Percentiles rank a stretch among this genome's conserved stretches.
Conservation (phyloP, 129 eudicot species). For the Sambucus nigra region DNA sequence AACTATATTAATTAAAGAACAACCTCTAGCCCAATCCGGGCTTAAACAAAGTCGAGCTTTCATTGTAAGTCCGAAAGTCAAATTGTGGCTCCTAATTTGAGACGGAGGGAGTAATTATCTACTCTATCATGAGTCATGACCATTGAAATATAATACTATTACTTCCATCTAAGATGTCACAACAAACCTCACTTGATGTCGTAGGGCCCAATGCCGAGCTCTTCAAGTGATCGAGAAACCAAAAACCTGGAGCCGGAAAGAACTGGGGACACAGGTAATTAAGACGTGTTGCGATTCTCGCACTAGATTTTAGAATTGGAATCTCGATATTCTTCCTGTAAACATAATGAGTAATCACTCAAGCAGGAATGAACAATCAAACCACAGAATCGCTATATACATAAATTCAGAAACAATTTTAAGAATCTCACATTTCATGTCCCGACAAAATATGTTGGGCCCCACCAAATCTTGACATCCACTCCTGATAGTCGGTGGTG, state of each 20-base stretch:
- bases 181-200: slow-evolving; percentile 34
- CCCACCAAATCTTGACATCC: slow-evolving; percentile 75
- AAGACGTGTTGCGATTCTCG: slow-evolving; percentile 65
- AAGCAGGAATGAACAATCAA: neutral
- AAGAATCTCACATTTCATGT: slow-evolving; percentile 55
- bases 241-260: slow-evolving; percentile 93
- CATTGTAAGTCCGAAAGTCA: too few relatives aligned
- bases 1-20: too few relatives aligned
- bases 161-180: neutral
- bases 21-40: too few relatives aligned
- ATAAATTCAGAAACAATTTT: neutral
- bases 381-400: neutral
- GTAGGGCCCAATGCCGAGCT: neutral
- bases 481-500: slow-evolving; percentile 49
- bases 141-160: neutral
- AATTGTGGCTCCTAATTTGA: too few relatives aligned
- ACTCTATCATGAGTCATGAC: too few relatives aligned
- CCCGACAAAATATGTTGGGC: slow-evolving; percentile 89
- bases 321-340: slow-evolving; percentile 74
- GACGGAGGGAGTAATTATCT: too few relatives aligned
- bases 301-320: slow-evolving; percentile 73
- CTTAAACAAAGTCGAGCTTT: too few relatives aligned
- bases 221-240: slow-evolving; percentile 41
- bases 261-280: slow-evolving; percentile 85
- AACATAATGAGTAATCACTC: neutral